A percentile compares a stretch with the other conserved stretches of the same genome.
Evolutionary conservation across 164 flowering plant genomes (phyloP).

Genomic region (Amborella trichopoda): DNA sequence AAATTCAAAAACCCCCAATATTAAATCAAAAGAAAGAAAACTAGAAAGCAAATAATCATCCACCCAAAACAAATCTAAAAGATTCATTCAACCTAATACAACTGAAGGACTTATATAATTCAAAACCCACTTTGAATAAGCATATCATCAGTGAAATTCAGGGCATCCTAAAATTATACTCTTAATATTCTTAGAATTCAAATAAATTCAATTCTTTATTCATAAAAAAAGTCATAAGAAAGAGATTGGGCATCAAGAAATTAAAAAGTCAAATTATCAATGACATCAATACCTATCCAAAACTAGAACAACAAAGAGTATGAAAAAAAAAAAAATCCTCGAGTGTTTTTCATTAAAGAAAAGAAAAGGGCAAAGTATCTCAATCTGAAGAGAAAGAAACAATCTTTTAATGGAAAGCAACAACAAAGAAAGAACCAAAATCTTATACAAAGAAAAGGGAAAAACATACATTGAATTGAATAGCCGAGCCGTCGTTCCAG

Average conservation of each 20-base stretch:
- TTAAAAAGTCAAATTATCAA: background rate
- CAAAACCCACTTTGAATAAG: background rate
- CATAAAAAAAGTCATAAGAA: background rate
- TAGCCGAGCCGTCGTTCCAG: constrained; percentile 13
- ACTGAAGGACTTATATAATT: background rate
- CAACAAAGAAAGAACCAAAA: background rate
- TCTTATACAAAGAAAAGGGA: too few species aligned
- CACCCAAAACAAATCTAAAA: background rate
- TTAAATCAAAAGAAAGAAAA: background rate
- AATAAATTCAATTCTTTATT: background rate
- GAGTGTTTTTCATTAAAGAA: background rate
- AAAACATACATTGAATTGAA: constrained; percentile 11
- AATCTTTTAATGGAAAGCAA: background rate
- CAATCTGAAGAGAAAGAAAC: background rate
- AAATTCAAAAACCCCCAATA: background rate
- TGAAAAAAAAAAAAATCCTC: background rate
- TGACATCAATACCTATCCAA: background rate
- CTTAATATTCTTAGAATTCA: background rate
- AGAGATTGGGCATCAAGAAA: background rate
- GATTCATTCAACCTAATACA: background rate
- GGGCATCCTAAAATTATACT: background rate
- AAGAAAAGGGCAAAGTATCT: background rate
- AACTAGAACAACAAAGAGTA: background rate
- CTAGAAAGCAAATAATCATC: background rate
- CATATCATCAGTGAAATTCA: background rate